Base-by-base conservation (phyloP, 805 yeast species). In the Blastobotrys chiropterorum region DNA sequence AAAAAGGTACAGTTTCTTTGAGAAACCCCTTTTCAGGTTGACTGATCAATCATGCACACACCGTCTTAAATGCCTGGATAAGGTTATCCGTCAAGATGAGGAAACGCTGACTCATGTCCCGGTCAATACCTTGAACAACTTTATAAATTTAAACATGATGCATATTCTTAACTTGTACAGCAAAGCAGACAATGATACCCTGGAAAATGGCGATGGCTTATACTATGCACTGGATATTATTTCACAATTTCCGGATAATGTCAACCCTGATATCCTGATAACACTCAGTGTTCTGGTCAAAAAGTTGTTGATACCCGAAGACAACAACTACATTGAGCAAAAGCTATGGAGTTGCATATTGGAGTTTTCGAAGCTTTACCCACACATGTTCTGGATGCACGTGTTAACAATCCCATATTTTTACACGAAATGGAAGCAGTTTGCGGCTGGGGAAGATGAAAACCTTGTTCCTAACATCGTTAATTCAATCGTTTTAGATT, bases 1-100 rank as follows among this genome's bases (percentile, higher is more conserved):
- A 45, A 22, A 38, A 38, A 44, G 53, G 51, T 26, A 55, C 53
- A 30, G 44, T 42, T 16, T 49, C 53, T 41, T 56, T 11, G 34
- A 26, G 34, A 57, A 6, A 44, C 44, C 31, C 13, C 31, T 11
- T 21, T 44, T 11, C 44, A 39, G 15, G 48, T 38, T 38, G 22
- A 39, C n/a, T 40, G 54, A 5, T 48, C 43, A 6, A 6, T 48
- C 44, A 30, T 22, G 38, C 17, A 17, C 44, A 19, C 44, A 44
- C 13, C 43, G 43, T 1, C 26, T 48, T 17, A 16, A 20, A 7
- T 40, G 20, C 20, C 20, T 15, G 43, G 43, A 40, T 8, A 20
- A 40, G 11, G 20, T 15, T 3, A 17, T 15, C 3, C 8, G 19
- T 17, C 20, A 40, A 17, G 20, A 40, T 3, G 20, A 16, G 20